Percentiles rank a stretch among this genome's conserved stretches.
Evolutionary conservation across 805 yeast genomes (phyloP).

Genomic region (Lipomyces sp.): DNA sequence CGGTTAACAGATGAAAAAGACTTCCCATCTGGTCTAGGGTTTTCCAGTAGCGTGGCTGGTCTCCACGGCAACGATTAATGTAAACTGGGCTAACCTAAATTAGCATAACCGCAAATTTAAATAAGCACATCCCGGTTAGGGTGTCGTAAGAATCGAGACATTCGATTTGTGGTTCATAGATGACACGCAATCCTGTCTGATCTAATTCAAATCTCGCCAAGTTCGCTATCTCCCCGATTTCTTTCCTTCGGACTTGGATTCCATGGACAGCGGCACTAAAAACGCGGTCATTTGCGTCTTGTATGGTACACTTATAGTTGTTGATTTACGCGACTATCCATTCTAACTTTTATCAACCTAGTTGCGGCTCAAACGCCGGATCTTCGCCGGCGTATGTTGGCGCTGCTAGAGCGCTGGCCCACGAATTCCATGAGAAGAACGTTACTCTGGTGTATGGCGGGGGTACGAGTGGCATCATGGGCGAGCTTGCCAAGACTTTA

Average conservation of each 20-base stretch:
- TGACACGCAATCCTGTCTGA: no score
- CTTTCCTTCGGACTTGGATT: neutral
- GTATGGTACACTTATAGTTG: neutral
- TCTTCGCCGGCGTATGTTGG: conserved; percentile 54
- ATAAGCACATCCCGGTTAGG: no score
- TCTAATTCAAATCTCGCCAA: no score
- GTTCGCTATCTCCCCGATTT: no score
- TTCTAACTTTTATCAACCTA: neutral
- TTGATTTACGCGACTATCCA: neutral
- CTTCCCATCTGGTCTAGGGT: no score
- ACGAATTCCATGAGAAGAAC: conserved; percentile 56
- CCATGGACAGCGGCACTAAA: neutral
- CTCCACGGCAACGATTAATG: no score
- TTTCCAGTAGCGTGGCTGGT: no score
- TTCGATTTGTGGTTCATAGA: no score
- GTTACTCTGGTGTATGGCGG: conserved; percentile 91
- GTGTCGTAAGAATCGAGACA: no score
- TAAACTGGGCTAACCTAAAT: no score
- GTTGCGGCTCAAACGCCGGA: conserved; percentile 83
- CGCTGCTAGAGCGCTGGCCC: conserved; percentile 65
- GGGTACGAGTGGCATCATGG: conserved; percentile 60
- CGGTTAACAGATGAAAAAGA: no score
- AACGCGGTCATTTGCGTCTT: neutral
- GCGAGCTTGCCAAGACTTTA: conserved; percentile 38
- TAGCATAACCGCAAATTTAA: no score